Percentiles rank a stretch among this genome's conserved stretches.
Conservation (phyloP, 2,329 filamentous ascomycete species). For the Aspergillus chevalieri region DNA sequence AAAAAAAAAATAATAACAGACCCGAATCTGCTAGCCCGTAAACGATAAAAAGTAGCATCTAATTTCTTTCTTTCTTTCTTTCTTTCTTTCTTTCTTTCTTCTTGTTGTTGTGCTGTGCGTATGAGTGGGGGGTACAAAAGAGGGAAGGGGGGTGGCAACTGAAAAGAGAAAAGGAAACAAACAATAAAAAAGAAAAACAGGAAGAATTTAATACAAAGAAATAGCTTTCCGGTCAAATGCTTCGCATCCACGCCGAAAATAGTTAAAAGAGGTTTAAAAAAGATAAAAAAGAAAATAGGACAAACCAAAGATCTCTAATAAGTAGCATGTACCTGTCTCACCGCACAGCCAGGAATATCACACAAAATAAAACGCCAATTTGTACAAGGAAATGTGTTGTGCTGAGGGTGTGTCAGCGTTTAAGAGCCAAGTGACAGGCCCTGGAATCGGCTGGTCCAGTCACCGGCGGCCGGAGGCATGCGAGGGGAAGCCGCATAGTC, state of each 20-base stretch:
- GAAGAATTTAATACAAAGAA: too few species aligned
- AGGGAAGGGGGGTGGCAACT: too few species aligned
- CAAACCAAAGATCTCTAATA: neutral
- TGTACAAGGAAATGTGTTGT: slow-evolving; percentile 1
- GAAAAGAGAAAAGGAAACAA: too few species aligned
- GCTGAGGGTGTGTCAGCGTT: slow-evolving; percentile 10
- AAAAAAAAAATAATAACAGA: too few species aligned
- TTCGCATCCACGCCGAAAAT: neutral
- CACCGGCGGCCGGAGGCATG: slow-evolving; percentile 36
- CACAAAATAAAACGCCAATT: neutral
- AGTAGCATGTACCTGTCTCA: neutral
- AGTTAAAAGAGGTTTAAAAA: neutral
- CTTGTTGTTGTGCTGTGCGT: too few species aligned
- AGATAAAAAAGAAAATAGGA: slow-evolving; percentile 1
- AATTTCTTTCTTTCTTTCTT: too few species aligned
- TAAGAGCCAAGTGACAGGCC: slow-evolving; percentile 64
- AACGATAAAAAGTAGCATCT: too few species aligned
- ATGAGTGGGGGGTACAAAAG: too few species aligned
- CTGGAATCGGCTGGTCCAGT: slow-evolving; percentile 62
- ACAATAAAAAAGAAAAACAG: too few species aligned
- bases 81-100: too few species aligned
- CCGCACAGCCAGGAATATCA: neutral
- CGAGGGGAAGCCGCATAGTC: slow-evolving; percentile 29
- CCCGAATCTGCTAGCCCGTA: too few species aligned
- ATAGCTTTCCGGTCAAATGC: too few species aligned